These are phyloP conservation scores for Caulochytrium protostelioides DNA, from an alignment of 371 early-diverging fungal genomes.

Conservation along the genomic window DNA sequence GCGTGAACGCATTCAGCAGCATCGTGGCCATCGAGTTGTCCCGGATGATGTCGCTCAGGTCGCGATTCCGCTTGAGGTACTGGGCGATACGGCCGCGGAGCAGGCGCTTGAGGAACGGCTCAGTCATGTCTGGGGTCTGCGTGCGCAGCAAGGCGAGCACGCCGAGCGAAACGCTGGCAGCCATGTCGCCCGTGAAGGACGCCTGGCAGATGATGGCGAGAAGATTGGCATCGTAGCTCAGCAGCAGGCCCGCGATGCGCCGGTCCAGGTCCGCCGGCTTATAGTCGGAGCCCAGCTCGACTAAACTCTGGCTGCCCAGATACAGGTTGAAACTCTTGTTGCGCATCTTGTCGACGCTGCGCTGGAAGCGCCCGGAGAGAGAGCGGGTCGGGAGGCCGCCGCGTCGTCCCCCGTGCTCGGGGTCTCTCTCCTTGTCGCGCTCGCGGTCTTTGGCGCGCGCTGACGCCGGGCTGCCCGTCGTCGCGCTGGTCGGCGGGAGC, in stretches of 20 bases:
- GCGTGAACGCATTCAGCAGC: slow-evolving; percentile 20
- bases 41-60: slow-evolving; percentile 20
- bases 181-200: slow-evolving; percentile 21
- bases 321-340: too few relatives aligned
- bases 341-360: too few relatives aligned
- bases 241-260: slow-evolving; percentile 4
- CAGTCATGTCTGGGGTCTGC: slow-evolving; percentile 5
- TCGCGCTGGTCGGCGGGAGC: too few relatives aligned
- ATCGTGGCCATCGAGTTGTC: slow-evolving; percentile 25
- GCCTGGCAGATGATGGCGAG: slow-evolving; percentile 16
- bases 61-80: slow-evolving; percentile 7
- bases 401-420: too few relatives aligned
- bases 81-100: slow-evolving; percentile 6
- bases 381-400: too few relatives aligned
- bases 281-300: too few relatives aligned
- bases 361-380: too few relatives aligned
- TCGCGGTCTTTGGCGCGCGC: too few relatives aligned
- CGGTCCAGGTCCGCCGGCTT: too few relatives aligned
- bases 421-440: too few relatives aligned
- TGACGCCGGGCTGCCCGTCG: too few relatives aligned
- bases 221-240: slow-evolving; percentile 12
- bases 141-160: slow-evolving; percentile 10
- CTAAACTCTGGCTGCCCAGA: too few relatives aligned
- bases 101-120: slow-evolving; percentile 16
- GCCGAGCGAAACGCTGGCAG: slow-evolving; percentile 15